Base-by-base conservation (phyloP, 805 yeast genomes). In the Suhomyces prunicola region DNA sequence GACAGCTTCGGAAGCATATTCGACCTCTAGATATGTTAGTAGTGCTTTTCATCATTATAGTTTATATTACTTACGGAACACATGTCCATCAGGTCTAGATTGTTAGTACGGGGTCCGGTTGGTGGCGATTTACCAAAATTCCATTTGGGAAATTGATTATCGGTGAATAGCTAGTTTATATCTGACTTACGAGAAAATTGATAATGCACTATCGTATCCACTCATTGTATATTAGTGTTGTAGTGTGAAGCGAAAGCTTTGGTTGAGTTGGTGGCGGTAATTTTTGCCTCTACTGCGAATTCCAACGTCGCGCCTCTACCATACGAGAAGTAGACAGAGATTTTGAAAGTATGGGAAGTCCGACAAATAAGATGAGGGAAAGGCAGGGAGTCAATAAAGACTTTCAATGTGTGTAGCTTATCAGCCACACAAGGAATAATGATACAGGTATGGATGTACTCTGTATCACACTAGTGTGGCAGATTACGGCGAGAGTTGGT, bases 171-270 rank as follows among this genome's bases (percentile, higher is more conserved):
- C 42, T 39, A 7, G 13, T 39, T 19, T 23, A 23, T 13, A 26
- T 42, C 40, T n/a, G 10, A 84, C 92, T 62, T 83, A 87, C 87
- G 97, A 90, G 77, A 93, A 93, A 71, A 93, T 96, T 57, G 97
- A 92, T 64, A 93, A 82, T 53, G 99, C 99, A 82, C 98, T 85
- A 74, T 93, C 99, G 96, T 93, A 93, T 57, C 99, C 98, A 81
- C 97, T 90, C 99, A 93, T 93, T 46, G 45, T 50, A 27, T 9
- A 10, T 22, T 44, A 19, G 46, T 39, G 26, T 44, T 46, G 26
- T 33, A 17, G 33, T 50, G 35, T 22, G 33, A n/a, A 31, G 9
- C 17, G 26, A 23, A 33, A 5, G 17, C 41, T 46, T 24, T 12
- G 12, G 42, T 15, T 15, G 31, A 15, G 17, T 27, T 35, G 41